Evolutionary conservation across 345 rosid genomes (phyloP), one percentile per base, ranked within the genome.

Genomic region (Pistacia atlantica): DNA sequence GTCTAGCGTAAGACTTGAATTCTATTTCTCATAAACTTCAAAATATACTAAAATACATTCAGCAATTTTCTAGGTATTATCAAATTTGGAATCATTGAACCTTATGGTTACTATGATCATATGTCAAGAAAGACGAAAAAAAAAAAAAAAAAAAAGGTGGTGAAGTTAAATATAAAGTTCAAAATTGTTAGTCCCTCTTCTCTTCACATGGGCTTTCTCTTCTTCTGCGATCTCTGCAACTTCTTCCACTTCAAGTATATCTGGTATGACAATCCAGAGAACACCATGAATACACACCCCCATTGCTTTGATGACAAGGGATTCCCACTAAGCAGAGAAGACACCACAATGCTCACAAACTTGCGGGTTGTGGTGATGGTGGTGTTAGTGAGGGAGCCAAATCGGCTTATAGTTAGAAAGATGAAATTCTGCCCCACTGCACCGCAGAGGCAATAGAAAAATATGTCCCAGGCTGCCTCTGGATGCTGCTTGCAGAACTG

Each of bases 381-480:
- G 67, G 98, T 91, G 90, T 92, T 93, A 48, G 99, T 91, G 8
- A 96, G 90, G 10, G 98, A 96, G 42, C 99, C 99, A 42, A 96
- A 93, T 78, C 89, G 87, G 83, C 97, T 92, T 33, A 96, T 96
- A 42, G 99, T 96, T 73, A 96, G 81, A 75, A 96, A 96, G 71
- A 96, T 96, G 86, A 96, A 96, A 82, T 96, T 96, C 82, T 96
- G 97, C 51, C 99, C 98, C 48, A 96, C 93, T 4, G 98, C 95
- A 11, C 99, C 97, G 7, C 99, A 92, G 13, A 96, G 91, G 83
- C 99, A 96, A 72, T 85, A 96, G 67, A 83, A 84, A 11, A 93
- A 73, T 72, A 96, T 91, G 89, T 92, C 99, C 93, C 90, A 91
- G 18, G 95, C 93, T 1, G 93, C 97, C 84, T 95, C 97, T 0